These are phyloP conservation scores for Beta vulgaris DNA, from an alignment of 148 eudicot species.

Conservation along the genomic window DNA sequence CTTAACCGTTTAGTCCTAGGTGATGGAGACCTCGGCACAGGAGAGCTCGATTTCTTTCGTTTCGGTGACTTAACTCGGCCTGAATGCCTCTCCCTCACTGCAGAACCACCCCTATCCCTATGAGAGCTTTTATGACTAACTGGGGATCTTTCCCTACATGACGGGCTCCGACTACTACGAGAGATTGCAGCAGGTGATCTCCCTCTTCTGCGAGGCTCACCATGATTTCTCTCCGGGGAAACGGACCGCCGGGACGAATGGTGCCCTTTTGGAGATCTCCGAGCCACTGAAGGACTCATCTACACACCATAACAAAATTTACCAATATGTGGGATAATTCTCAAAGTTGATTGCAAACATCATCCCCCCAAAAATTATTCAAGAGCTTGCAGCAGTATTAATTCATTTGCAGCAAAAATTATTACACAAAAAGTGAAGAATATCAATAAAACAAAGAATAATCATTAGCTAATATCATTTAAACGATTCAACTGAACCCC, in stretches of 20 bases:
- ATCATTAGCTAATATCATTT: too few relatives aligned
- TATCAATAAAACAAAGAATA: too few relatives aligned
- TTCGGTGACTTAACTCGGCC: constrained; percentile 39
- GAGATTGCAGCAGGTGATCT: constrained; percentile 51
- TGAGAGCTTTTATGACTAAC: constrained; percentile 56
- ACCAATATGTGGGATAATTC: background rate
- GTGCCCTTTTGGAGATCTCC: constrained; percentile 49
- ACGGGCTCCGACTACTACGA: constrained; percentile 53
- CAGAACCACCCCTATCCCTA: constrained; percentile 35
- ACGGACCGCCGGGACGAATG: constrained; percentile 40
- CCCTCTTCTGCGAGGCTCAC: constrained; percentile 56
- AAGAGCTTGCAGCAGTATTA: too few relatives aligned
- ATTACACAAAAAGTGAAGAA: too few relatives aligned
- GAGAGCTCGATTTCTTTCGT: constrained; percentile 37
- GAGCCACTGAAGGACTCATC: constrained; percentile 38
- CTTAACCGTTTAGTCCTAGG: constrained; percentile 67
- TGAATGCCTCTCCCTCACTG: constrained; percentile 47
- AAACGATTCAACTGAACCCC: too few relatives aligned
- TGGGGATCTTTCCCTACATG: constrained; percentile 69
- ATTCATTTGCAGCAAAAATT: too few relatives aligned
- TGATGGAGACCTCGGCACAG: constrained; percentile 56
- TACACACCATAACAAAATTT: constrained; percentile 12
- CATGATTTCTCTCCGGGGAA: constrained; percentile 50
- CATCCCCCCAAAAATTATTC: too few relatives aligned
- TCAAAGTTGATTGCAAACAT: background rate